Evolutionary conservation across 306 rosid genomes (phyloP).

Genomic region (peach (Prunus persica)): DNA sequence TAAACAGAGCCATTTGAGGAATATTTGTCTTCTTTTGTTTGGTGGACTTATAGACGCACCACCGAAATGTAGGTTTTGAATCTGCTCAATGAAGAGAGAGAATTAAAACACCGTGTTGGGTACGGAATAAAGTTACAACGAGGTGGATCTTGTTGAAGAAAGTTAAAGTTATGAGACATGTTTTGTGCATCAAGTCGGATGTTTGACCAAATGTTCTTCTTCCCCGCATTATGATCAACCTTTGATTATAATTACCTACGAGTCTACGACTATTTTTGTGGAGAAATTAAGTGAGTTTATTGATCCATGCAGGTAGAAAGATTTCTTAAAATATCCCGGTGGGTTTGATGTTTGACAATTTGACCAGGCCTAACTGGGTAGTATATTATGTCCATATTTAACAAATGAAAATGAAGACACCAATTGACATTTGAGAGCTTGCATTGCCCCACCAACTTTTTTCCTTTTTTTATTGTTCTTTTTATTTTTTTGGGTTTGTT

Average conservation of each 20-base stretch:
- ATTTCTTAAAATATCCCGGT: not conserved
- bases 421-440: no score
- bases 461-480: not conserved
- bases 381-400: not conserved
- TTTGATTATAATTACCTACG: not conserved
- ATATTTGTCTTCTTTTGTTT: not conserved
- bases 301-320: not conserved
- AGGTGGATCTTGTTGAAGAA: not conserved
- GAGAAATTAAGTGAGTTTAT: not conserved
- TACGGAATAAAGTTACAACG: not conserved
- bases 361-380: not conserved
- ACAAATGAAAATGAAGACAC: slow-evolving; percentile 10
- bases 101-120: no score
- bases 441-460: not conserved
- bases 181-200: not conserved
- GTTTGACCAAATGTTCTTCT: not conserved
- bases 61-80: not conserved
- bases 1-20: not conserved
- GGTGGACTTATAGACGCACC: not conserved
- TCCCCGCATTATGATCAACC: not conserved
- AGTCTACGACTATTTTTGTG: not conserved
- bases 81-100: not conserved
- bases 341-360: not conserved
- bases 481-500: not conserved
- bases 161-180: not conserved